These are phyloP conservation scores for Aspergillus sp. DNA, from an alignment of 2,329 filamentous ascomycete genomes.

Conservation along the genomic window DNA sequence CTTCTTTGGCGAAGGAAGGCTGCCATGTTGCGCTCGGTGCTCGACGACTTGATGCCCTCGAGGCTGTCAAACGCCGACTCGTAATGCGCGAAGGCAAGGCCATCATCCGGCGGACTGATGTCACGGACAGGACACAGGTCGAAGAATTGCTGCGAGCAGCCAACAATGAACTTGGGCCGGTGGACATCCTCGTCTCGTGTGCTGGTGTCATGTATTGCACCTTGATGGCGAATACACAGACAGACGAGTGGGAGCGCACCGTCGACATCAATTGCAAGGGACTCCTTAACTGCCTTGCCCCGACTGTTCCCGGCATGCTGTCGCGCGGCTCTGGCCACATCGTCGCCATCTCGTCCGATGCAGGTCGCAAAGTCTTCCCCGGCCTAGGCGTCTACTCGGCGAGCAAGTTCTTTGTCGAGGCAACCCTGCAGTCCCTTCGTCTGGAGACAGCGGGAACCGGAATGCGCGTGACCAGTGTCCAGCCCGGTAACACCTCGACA, in stretches of 20 bases:
- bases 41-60: constrained; percentile 59
- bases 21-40: constrained; percentile 64
- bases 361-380: constrained; percentile 72
- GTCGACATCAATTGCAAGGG: constrained; percentile 85
- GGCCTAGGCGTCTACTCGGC: constrained; percentile 74
- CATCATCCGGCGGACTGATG: constrained; percentile 61
- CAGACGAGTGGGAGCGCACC: constrained; percentile 69
- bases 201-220: constrained; percentile 86
- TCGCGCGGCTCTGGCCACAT: constrained; percentile 60
- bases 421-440: constrained; percentile 63
- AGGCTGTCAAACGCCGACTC: constrained; percentile 55
- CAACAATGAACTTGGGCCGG: constrained; percentile 54
- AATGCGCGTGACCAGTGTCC: constrained; percentile 62
- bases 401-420: constrained; percentile 78
- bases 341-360: constrained; percentile 73
- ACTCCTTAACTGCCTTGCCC: constrained; percentile 61
- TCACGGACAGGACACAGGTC: constrained; percentile 58
- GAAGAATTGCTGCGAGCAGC: constrained; percentile 54
- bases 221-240: constrained; percentile 68
- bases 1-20: constrained; percentile 59
- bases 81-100: constrained; percentile 52
- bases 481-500: constrained; percentile 68
- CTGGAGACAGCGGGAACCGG: constrained; percentile 68
- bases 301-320: constrained; percentile 63
- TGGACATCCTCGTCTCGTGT: constrained; percentile 71